phyloP scores from a whole-genome alignment of 106 monocot species.

The Cymbidium sinense region DNA sequence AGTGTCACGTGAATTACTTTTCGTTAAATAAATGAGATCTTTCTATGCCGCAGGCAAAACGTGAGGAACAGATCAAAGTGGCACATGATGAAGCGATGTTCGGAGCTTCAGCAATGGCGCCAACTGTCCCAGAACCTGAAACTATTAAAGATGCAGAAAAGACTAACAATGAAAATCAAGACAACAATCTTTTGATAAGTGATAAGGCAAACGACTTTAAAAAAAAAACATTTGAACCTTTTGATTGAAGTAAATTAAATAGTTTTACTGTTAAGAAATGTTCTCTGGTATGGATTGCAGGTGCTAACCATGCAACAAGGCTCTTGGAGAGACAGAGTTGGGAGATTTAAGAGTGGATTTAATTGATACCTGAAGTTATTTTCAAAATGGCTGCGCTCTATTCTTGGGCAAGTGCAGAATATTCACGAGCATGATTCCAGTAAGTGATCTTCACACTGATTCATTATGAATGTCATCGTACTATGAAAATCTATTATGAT shows the following conservation, averaged over 20 bases:
- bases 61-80: conserved; percentile 67
- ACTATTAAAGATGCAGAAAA: conserved; percentile 9
- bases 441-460: no score
- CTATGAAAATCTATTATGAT: no score
- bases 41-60: conserved; percentile 47
- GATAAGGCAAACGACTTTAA: conserved; percentile 51
- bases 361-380: not conserved
- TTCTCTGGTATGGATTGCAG: conserved; percentile 21
- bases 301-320: conserved; percentile 63
- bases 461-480: no score
- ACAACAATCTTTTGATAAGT: conserved; percentile 34
- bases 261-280: not conserved
- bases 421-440: not conserved
- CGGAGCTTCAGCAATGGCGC: conserved; percentile 39
- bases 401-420: not conserved
- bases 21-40: not conserved
- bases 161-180: conserved; percentile 6
- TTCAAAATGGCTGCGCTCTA: not conserved
- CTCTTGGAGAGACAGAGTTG: conserved; percentile 85
- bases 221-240: not conserved
- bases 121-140: conserved; percentile 15
- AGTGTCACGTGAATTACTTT: not conserved
- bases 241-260: not conserved
- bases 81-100: conserved; percentile 99
- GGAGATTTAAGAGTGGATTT: conserved; percentile 20